phyloP scores from a whole-genome alignment of 1,139 yeast species.

The Saccharomycopsis phalli region DNA sequence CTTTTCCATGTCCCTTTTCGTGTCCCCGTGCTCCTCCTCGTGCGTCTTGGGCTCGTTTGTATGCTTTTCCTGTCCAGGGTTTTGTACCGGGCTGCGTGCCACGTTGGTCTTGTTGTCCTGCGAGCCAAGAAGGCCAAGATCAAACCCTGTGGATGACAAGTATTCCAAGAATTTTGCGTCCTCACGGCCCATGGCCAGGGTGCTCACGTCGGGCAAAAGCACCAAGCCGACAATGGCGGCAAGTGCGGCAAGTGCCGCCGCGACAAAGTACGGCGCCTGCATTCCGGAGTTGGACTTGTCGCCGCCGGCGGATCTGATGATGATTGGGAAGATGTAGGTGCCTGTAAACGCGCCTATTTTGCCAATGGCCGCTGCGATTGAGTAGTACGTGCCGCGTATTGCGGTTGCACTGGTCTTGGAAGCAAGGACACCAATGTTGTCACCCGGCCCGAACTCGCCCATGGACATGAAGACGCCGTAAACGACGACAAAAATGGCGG shows the following conservation, averaged over 20 bases:
- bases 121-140: conserved; percentile 33
- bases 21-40: no score
- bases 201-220: conserved; percentile 71
- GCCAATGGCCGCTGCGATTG: conserved; percentile 84
- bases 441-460: conserved; percentile 96
- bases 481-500: conserved; percentile 74
- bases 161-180: conserved; percentile 62
- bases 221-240: conserved; percentile 62
- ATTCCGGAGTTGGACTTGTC: conserved; percentile 37
- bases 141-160: conserved; percentile 50
- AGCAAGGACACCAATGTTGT: conserved; percentile 79
- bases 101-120: no score
- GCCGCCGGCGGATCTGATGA: conserved; percentile 47
- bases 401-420: conserved; percentile 85
- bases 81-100: no score
- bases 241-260: conserved; percentile 66
- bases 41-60: no score
- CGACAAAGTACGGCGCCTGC: conserved; percentile 74
- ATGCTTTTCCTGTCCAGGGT: no score
- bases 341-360: conserved; percentile 91
- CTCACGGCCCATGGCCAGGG: conserved; percentile 69
- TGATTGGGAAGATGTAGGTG: conserved; percentile 74
- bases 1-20: no score
- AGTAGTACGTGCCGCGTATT: conserved; percentile 83
- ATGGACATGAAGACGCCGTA: conserved; percentile 79